Conservation (phyloP, 2,329 filamentous ascomycete genomes). For the Fusarium redolens region DNA sequence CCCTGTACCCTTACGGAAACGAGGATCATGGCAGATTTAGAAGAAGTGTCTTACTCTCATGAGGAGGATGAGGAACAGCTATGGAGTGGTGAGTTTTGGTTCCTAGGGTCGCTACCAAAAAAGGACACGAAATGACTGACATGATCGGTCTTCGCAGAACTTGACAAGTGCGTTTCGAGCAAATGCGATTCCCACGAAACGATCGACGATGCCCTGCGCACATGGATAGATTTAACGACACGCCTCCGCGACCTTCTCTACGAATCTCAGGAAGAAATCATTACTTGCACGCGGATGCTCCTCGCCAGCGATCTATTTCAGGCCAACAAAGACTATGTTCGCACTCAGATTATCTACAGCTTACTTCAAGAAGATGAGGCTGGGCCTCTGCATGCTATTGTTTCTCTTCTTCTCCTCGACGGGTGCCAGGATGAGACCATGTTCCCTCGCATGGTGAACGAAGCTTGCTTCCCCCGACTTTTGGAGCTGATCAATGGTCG, state of each 20-base stretch:
- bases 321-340: conserved; percentile 84
- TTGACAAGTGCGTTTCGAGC: conserved; percentile 59
- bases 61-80: conserved; percentile 88
- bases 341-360: conserved; percentile 91
- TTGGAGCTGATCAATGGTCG: conserved; percentile 81
- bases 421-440: conserved; percentile 80
- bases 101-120: background rate
- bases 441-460: conserved; percentile 88
- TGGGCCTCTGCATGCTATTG: conserved; percentile 82
- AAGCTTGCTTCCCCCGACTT: conserved; percentile 85
- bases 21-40: conserved; percentile 69
- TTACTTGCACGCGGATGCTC: conserved; percentile 82
- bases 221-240: conserved; percentile 83
- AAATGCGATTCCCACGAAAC: conserved; percentile 64
- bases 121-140: conserved; percentile 29
- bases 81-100: conserved; percentile 76
- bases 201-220: conserved; percentile 87
- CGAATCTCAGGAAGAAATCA: conserved; percentile 81
- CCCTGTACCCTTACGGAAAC: conserved; percentile 41
- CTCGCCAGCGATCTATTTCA: conserved; percentile 80
- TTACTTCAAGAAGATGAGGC: conserved; percentile 89
- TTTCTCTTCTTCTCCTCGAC: conserved; percentile 87
- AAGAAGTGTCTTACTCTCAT: conserved; percentile 70
- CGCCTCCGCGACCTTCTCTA: conserved; percentile 81
- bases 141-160: conserved; percentile 52